These are phyloP conservation scores for Teunomyces funiuensis DNA, from an alignment of 805 yeast genomes.

Conservation along the genomic window DNA sequence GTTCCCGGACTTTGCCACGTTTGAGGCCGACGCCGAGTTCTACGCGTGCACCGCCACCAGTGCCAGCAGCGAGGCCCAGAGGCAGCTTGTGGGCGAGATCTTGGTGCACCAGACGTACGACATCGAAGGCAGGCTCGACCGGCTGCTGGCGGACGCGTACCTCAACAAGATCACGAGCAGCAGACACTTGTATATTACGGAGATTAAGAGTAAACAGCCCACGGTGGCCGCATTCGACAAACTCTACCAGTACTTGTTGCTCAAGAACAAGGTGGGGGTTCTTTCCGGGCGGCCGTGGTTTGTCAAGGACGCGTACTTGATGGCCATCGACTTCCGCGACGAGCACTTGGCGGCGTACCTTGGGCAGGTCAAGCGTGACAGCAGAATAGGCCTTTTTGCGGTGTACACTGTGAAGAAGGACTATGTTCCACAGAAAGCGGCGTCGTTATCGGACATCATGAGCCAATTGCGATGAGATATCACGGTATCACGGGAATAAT, in stretches of 20 bases:
- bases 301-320: slow-evolving; percentile 64
- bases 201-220: slow-evolving; percentile 30
- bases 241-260: slow-evolving; percentile 45
- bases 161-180: slow-evolving; percentile 46
- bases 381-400: slow-evolving; percentile 29
- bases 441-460: slow-evolving; percentile 4
- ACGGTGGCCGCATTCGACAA: slow-evolving; percentile 26
- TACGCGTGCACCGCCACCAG: slow-evolving; percentile 31
- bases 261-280: slow-evolving; percentile 57
- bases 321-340: slow-evolving; percentile 36
- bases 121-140: slow-evolving; percentile 65
- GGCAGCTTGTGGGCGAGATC: slow-evolving; percentile 29
- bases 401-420: slow-evolving; percentile 39
- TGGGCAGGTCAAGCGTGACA: slow-evolving; percentile 10
- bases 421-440: slow-evolving; percentile 22
- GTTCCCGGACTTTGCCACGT: slow-evolving; percentile 50
- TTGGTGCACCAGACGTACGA: slow-evolving; percentile 31
- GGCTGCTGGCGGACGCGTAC: slow-evolving; percentile 55
- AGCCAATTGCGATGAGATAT: slow-evolving; percentile 4
- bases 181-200: slow-evolving; percentile 54
- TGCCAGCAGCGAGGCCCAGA: slow-evolving; percentile 20
- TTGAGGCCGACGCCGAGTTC: slow-evolving; percentile 37
- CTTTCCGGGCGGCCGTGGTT: slow-evolving; percentile 47
- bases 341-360: slow-evolving; percentile 23
- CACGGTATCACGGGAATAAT: too few species aligned